phyloP scores from a whole-genome alignment of 495 filamentous ascomycete species.

The Mytilinidion resinicola region DNA sequence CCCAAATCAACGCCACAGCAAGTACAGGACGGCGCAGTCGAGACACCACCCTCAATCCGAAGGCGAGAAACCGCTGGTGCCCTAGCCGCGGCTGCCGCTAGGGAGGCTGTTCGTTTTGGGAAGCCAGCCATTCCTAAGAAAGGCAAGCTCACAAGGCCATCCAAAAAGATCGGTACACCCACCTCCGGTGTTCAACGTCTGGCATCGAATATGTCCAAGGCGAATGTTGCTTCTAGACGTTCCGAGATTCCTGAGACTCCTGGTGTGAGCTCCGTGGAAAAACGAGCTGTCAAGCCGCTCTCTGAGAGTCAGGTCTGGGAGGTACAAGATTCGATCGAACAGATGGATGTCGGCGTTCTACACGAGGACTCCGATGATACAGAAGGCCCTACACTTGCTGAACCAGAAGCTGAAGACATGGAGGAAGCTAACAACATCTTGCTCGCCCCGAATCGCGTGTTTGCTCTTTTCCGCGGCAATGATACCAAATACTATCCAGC shows the following conservation, averaged over 20 bases:
- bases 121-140: conserved; percentile 4
- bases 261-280: neutral
- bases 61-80: conserved; percentile 24
- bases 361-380: neutral
- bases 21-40: neutral
- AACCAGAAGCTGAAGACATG: neutral
- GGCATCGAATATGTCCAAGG: neutral
- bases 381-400: too few relatives aligned
- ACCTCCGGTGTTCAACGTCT: neutral
- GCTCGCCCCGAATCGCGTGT: conserved; percentile 30
- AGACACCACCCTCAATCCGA: conserved; percentile 19
- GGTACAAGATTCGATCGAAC: neutral
- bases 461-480: conserved; percentile 37
- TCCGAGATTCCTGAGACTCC: conserved; percentile 9
- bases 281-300: too few relatives aligned
- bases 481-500: conserved; percentile 36
- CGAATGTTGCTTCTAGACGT: neutral
- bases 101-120: conserved; percentile 1
- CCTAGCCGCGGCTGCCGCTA: conserved; percentile 16
- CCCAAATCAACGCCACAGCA: conserved; percentile 4
- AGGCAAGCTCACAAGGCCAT: neutral
- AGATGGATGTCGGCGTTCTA: neutral
- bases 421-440: conserved; percentile 1
- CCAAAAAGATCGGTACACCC: neutral
- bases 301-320: neutral